Percentiles rank a stretch among this genome's conserved stretches.
Evolutionary conservation across 2,329 filamentous ascomycete genomes (phyloP).

Genomic region (Didymella pomorum): DNA sequence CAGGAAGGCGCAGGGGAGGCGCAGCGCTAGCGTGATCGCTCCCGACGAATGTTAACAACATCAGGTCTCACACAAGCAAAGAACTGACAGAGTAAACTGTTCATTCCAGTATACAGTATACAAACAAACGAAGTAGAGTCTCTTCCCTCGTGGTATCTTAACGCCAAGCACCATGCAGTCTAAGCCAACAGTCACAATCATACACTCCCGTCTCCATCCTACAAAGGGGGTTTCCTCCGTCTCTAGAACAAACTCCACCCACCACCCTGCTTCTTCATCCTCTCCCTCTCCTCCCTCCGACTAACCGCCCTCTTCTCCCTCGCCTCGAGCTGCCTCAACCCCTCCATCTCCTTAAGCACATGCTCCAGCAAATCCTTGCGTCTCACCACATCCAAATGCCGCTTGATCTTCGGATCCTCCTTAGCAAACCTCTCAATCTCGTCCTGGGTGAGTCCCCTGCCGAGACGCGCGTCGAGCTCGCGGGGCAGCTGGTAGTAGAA

Average conservation of each 20-base stretch:
- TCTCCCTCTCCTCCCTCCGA: slow-evolving; percentile 33
- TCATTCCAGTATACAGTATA: neutral
- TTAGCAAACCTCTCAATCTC: slow-evolving; percentile 90
- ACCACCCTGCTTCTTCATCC: slow-evolving; percentile 33
- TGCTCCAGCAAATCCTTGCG: slow-evolving; percentile 93
- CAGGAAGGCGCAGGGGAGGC: neutral
- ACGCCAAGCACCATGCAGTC: slow-evolving; percentile 34
- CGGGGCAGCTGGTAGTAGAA: slow-evolving; percentile 95
- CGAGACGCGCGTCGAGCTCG: slow-evolving; percentile 86
- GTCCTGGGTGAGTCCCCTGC: slow-evolving; percentile 77
- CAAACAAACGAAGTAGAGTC: neutral
- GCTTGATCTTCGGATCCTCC: slow-evolving; percentile 88
- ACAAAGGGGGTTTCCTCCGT: too few species aligned
- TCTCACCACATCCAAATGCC: slow-evolving; percentile 89
- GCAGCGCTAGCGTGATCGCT: neutral
- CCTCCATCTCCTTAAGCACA: slow-evolving; percentile 95
- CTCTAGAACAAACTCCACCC: slow-evolving; percentile 45
- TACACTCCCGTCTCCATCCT: neutral
- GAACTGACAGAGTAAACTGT: too few species aligned
- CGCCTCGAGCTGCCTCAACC: slow-evolving; percentile 82
- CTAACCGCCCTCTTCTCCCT: slow-evolving; percentile 65
- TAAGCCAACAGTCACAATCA: slow-evolving; percentile 21
- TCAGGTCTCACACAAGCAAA: too few species aligned
- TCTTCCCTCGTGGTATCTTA: slow-evolving; percentile 19
- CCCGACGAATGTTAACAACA: too few species aligned